phyloP scores from a whole-genome alignment of 805 yeast species.

The Schizosaccharomyces octosporus region DNA sequence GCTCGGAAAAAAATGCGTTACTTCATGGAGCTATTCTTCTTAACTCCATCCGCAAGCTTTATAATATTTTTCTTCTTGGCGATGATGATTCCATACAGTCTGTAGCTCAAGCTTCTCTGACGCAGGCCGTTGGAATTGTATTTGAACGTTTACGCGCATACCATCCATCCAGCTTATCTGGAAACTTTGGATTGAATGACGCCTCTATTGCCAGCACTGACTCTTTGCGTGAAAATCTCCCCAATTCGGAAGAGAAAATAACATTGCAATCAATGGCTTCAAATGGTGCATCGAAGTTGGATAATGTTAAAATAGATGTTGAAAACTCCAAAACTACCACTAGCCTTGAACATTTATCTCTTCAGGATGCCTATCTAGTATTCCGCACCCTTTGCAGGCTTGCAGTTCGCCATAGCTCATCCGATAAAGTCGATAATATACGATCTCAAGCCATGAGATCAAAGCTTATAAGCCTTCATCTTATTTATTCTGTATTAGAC shows the following conservation, averaged over 20 bases:
- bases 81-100: constrained; percentile 64
- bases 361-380: constrained; percentile 71
- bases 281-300: constrained; percentile 13
- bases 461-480: constrained; percentile 63
- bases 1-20: constrained; percentile 36
- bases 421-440: constrained; percentile 26
- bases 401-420: constrained; percentile 39
- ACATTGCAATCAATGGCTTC: constrained; percentile 9
- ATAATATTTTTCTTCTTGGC: constrained; percentile 72
- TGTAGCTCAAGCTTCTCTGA: constrained; percentile 81
- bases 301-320: constrained; percentile 11
- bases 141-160: constrained; percentile 39
- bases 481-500: constrained; percentile 62
- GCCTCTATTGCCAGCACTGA: neutral
- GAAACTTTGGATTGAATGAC: constrained; percentile 1
- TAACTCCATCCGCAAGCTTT: constrained; percentile 78
- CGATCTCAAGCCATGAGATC: constrained; percentile 82
- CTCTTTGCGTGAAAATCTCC: neutral
- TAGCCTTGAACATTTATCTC: constrained; percentile 38
- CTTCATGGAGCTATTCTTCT: constrained; percentile 76
- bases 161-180: constrained; percentile 4
- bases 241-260: neutral
- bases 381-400: constrained; percentile 88
- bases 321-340: constrained; percentile 19
- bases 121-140: constrained; percentile 68